Base-by-base conservation (phyloP, 2,329 filamentous ascomycete genomes). In the Trichoderma pleuroti region DNA sequence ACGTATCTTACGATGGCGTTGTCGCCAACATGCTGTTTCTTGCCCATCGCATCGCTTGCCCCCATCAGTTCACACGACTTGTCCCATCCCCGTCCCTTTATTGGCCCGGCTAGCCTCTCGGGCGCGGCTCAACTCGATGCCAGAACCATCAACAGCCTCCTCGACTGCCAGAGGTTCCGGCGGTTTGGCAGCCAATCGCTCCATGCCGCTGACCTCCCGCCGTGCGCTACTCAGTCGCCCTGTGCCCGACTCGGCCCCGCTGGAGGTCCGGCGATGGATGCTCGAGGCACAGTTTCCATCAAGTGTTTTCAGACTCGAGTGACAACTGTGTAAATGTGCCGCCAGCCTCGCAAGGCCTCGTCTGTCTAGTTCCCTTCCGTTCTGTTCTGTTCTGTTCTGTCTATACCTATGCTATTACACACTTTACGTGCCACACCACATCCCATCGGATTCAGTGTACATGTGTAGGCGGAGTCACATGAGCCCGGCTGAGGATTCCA, bases 231-330 rank as follows among this genome's bases (percentile, higher is more conserved):
- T 26, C 34, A 5, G 24, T 54, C 7, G 30, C 28, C 28, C 32
- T 34, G n/a, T 56, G 49, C 32, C 63, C 63, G 63, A 66, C 49
- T 42, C 63, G 63, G 63, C 63, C 63, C 63, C 63, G 63, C 63
- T 42, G 14, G 49, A 21, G 16, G n/a, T 42, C 49, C 63, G 63
- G 46, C n/a, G 49, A 57, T 30, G 18, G 11, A 54, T 18, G 2
- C 11, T 63, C 16, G 24, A 63, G n/a, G 24, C 28, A 5, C 5
- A 36, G 24, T 36, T 42, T 52, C 26, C 26, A n/a, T n/a, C n/a
- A n/a, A n/a, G n/a, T n/a, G n/a, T 42, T 39, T 39, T 39, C 36
- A 42, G 16, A 16, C 9, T 42, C 46, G 21, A 52, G 46, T 52
- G 46, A 52, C 21, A 28, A 42, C 32, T n/a, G 28, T 32, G 14